A percentile compares a stretch with the other conserved stretches of the same genome.
Conservation (phyloP, 495 filamentous ascomycete species). For the Poronia punctata region DNA sequence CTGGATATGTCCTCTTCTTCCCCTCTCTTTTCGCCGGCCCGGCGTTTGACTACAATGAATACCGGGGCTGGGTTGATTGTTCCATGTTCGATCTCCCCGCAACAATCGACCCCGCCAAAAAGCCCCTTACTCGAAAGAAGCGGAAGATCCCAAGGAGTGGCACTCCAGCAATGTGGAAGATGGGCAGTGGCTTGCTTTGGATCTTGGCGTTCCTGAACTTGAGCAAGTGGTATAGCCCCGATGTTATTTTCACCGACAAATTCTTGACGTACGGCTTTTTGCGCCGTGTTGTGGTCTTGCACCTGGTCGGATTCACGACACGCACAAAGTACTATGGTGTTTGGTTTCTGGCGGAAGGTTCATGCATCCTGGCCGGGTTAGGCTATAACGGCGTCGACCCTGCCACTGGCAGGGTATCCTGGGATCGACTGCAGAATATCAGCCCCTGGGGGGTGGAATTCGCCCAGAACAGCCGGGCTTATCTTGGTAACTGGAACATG, state of each 20-base stretch:
- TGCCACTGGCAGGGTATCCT: slow-evolving; percentile 71
- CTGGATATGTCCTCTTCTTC: slow-evolving; percentile 91
- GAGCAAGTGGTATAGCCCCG: slow-evolving; percentile 54
- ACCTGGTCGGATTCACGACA: slow-evolving; percentile 74
- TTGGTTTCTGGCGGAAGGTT: slow-evolving; percentile 87
- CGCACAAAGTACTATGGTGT: slow-evolving; percentile 94
- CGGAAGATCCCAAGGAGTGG: slow-evolving; percentile 90
- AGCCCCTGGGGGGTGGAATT: slow-evolving; percentile 73
- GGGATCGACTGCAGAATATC: slow-evolving; percentile 86
- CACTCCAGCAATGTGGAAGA: slow-evolving; percentile 76
- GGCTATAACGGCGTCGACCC: slow-evolving; percentile 91
- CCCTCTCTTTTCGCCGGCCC: slow-evolving; percentile 81
- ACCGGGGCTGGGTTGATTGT: slow-evolving; percentile 84
- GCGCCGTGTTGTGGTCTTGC: slow-evolving; percentile 64
- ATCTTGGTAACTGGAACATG: slow-evolving; percentile 92
- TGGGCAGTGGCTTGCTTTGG: slow-evolving; percentile 65
- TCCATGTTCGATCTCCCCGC: slow-evolving; percentile 86
- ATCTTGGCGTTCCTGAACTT: slow-evolving; percentile 72
- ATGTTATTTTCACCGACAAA: slow-evolving; percentile 51
- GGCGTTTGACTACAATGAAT: slow-evolving; percentile 90
- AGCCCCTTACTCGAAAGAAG: slow-evolving; percentile 80
- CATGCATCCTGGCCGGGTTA: slow-evolving; percentile 88
- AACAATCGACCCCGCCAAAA: slow-evolving; percentile 69
- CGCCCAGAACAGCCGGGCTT: slow-evolving; percentile 85
- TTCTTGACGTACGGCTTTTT: slow-evolving; percentile 63